Evolutionary conservation across 495 filamentous ascomycete genomes (phyloP).

Genomic region (Trichocladium uniseriatum): DNA sequence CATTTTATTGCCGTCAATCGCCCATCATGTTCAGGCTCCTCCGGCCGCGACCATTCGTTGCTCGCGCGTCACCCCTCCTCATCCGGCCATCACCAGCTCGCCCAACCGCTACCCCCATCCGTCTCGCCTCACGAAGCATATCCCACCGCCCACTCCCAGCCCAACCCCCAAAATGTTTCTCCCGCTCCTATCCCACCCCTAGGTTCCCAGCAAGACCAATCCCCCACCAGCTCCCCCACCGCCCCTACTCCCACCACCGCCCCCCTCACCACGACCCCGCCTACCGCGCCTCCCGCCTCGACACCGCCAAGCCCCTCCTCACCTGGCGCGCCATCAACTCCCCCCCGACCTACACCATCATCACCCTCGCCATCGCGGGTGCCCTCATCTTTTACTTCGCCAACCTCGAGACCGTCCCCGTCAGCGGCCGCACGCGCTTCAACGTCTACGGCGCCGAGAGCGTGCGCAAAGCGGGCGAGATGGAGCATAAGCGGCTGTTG

Average conservation of each 20-base stretch:
- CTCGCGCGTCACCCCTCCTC: not conserved
- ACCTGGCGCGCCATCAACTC: constrained; percentile 20
- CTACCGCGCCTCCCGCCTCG: not conserved
- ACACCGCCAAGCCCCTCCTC: constrained; percentile 33
- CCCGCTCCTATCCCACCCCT: not conserved
- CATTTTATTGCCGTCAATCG: not conserved
- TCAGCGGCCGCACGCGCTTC: constrained; percentile 72
- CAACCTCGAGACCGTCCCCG: constrained; percentile 72
- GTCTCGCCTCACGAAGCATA: not conserved
- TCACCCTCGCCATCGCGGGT: constrained; percentile 26
- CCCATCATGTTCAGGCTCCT: not conserved
- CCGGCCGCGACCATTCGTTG: not conserved
- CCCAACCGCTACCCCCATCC: not conserved
- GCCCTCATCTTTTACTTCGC: constrained; percentile 52
- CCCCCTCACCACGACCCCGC: not conserved
- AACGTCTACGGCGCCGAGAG: constrained; percentile 55
- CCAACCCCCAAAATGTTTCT: not conserved
- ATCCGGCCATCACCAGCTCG: not conserved
- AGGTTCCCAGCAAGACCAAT: not conserved
- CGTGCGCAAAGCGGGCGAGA: constrained; percentile 45
- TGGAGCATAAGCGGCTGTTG: constrained; percentile 45
- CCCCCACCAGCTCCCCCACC: not conserved
- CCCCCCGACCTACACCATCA: constrained; percentile 26
- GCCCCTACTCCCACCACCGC: not conserved
- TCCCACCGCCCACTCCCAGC: not conserved